Percentiles rank a stretch among this genome's conserved stretches.
Evolutionary conservation across 768 basidiomycete genomes (phyloP).

Genomic region (Pleurotus pulmonarius): DNA sequence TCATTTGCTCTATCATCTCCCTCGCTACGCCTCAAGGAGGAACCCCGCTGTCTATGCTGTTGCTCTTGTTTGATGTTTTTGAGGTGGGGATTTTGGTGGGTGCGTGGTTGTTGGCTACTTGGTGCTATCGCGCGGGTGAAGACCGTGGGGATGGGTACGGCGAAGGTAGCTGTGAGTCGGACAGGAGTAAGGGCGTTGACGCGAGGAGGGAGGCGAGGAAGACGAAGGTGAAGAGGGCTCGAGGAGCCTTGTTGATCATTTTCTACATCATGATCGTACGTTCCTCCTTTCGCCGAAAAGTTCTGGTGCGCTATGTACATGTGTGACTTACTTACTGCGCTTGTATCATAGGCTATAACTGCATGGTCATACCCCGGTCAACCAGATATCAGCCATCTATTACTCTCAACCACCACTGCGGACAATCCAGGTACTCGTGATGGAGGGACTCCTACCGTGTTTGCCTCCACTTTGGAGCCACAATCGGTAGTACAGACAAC

Average conservation of each 20-base stretch:
- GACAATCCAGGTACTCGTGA: constrained; percentile 12
- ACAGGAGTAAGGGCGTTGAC: constrained; percentile 36
- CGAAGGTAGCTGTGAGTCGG: too few relatives aligned
- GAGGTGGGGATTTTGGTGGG: constrained; percentile 64
- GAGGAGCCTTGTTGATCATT: constrained; percentile 60
- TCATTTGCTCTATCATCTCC: constrained; percentile 68
- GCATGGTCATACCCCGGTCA: constrained; percentile 69
- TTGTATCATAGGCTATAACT: constrained; percentile 43
- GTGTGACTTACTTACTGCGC: neutral
- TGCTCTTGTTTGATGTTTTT: constrained; percentile 71
- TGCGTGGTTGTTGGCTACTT: constrained; percentile 74
- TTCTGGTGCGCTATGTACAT: neutral
- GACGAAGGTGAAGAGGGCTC: constrained; percentile 76
- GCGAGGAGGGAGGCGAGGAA: constrained; percentile 78
- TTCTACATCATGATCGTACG: constrained; percentile 67
- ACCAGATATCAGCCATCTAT: constrained; percentile 27
- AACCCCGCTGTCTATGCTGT: constrained; percentile 61
- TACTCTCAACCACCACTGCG: too few relatives aligned
- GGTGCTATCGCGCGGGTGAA: constrained; percentile 16
- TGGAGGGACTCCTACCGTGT: constrained; percentile 24
- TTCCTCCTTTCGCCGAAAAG: neutral
- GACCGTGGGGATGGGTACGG: too few relatives aligned
- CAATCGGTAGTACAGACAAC: too few relatives aligned
- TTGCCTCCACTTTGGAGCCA: too few relatives aligned
- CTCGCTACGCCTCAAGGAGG: constrained; percentile 46